Evolutionary conservation across 208 protist genomes (phyloP).

Genomic region (Angomonas ambiguus): DNA sequence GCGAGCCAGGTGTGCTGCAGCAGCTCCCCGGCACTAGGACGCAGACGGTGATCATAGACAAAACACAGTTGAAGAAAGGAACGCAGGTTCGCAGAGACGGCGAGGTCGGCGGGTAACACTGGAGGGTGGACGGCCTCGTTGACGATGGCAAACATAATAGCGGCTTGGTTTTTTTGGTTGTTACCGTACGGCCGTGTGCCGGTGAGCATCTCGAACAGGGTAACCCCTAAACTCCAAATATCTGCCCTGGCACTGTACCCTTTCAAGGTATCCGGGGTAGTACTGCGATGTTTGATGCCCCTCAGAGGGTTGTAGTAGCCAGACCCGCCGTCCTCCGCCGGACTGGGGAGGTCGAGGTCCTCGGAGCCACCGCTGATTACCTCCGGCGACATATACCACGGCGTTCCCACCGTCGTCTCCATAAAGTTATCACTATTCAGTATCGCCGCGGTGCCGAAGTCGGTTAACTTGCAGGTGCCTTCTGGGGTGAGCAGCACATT

Average conservation of each 20-base stretch:
- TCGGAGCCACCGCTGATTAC: constrained; percentile 59
- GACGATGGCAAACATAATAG: constrained; percentile 67
- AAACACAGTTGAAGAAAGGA: constrained; percentile 75
- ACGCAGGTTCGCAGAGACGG: constrained; percentile 41
- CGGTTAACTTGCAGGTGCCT: constrained; percentile 81
- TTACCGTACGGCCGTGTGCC: constrained; percentile 67
- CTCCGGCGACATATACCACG: constrained; percentile 92
- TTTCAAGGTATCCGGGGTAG: not conserved
- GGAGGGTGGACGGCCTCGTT: constrained; percentile 41
- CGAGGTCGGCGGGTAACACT: constrained; percentile 30
- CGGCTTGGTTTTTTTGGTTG: constrained; percentile 48
- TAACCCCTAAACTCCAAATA: constrained; percentile 84
- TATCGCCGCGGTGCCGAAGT: constrained; percentile 64
- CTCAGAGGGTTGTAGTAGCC: constrained; percentile 37
- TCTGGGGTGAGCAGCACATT: constrained; percentile 88
- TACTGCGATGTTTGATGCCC: constrained; percentile 20
- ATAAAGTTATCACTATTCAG: constrained; percentile 27
- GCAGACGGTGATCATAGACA: constrained; percentile 56
- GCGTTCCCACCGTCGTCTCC: constrained; percentile 82
- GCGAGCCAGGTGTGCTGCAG: constrained; percentile 63
- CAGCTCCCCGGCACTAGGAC: constrained; percentile 57
- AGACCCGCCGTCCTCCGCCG: constrained; percentile 8
- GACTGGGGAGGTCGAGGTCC: constrained; percentile 20
- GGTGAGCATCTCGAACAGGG: constrained; percentile 82
- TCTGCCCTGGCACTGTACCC: constrained; percentile 79